A percentile compares a stretch with the other conserved stretches of the same genome.
Conservation (phyloP, 2,329 filamentous ascomycete species). For the Monosporascus sp. region DNA sequence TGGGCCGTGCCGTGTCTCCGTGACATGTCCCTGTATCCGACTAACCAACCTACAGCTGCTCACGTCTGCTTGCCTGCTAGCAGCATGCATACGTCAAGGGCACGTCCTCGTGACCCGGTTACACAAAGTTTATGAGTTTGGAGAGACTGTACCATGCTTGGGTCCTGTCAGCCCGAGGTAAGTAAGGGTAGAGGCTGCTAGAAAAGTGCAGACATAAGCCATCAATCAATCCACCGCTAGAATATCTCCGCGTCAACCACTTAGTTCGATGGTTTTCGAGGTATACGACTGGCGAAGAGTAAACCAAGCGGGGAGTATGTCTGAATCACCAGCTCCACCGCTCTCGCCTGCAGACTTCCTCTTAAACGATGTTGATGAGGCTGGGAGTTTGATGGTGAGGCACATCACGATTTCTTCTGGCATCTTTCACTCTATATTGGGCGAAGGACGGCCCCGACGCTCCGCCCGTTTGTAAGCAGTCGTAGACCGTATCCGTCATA, state of each 20-base stretch:
- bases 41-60: background rate
- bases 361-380: slow-evolving; percentile 53
- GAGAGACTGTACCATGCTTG: no score
- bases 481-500: no score
- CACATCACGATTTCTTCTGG: slow-evolving; percentile 42
- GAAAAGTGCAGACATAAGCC: background rate
- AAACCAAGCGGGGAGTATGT: slow-evolving; percentile 44
- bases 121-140: no score
- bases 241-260: slow-evolving; percentile 84
- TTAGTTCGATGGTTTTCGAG: slow-evolving; percentile 68
- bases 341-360: slow-evolving; percentile 79
- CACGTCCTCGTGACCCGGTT: no score
- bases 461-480: no score
- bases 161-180: no score
- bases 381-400: slow-evolving; percentile 82
- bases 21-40: slow-evolving; percentile 1
- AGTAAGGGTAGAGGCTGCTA: no score
- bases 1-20: slow-evolving; percentile 3
- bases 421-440: no score
- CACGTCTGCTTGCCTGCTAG: no score
- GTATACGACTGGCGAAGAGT: slow-evolving; percentile 91
- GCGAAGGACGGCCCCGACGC: no score
- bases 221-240: slow-evolving; percentile 49
- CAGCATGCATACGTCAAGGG: background rate
- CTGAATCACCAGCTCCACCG: slow-evolving; percentile 43